Conservation (phyloP, 805 yeast genomes). For the Sporopachydermia lactativora region DNA sequence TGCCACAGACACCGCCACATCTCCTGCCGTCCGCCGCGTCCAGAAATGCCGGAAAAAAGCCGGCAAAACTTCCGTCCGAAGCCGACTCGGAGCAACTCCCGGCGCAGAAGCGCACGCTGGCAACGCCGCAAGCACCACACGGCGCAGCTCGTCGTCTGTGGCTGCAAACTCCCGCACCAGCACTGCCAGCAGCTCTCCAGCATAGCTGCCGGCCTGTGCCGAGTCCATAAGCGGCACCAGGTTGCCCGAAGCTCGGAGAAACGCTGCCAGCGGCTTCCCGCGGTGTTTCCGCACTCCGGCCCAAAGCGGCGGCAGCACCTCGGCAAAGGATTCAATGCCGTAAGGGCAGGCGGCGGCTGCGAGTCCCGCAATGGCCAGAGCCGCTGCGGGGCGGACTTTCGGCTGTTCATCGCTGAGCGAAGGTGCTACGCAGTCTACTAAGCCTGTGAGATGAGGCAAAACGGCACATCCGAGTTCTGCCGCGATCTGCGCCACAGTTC, state of each 20-base stretch:
- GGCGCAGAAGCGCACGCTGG: conserved; percentile 51
- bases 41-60: conserved; percentile 63
- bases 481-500: conserved; percentile 65
- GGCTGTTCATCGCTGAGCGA: conserved; percentile 55
- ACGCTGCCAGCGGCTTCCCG: conserved; percentile 66
- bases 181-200: conserved; percentile 57
- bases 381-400: conserved; percentile 55
- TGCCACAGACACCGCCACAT: conserved; percentile 36
- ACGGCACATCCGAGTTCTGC: conserved; percentile 54
- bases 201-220: conserved; percentile 66
- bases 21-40: conserved; percentile 71
- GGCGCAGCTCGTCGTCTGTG: conserved; percentile 81
- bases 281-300: conserved; percentile 60
- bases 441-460: conserved; percentile 53
- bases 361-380: conserved; percentile 53
- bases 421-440: conserved; percentile 46
- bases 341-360: conserved; percentile 79
- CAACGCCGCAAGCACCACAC: conserved; percentile 53
- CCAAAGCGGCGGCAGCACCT: conserved; percentile 66
- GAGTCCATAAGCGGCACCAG: conserved; percentile 78
- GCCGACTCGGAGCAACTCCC: conserved; percentile 33
- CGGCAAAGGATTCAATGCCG: conserved; percentile 81
- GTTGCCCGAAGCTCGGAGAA: conserved; percentile 62
- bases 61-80: conserved; percentile 37
- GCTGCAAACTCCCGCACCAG: conserved; percentile 59